Base-by-base conservation (phyloP, 352 stramenopile genomes). In the Globisporangium yorkense region DNA sequence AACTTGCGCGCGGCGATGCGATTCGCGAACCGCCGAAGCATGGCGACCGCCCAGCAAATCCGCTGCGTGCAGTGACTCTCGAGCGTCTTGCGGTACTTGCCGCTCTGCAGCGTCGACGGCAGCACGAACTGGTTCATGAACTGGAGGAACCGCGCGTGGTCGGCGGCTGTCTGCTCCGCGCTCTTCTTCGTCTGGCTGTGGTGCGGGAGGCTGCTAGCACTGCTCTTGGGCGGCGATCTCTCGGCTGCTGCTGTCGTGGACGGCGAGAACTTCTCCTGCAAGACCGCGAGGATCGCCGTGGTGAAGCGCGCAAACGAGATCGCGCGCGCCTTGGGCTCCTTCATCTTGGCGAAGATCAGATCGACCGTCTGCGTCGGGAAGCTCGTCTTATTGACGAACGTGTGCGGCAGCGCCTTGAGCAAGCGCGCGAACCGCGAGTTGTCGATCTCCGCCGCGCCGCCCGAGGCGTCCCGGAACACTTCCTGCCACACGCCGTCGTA, bases 101-200 rank as follows among this genome's bases (percentile, higher is more conserved):
- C 76, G 39, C 71, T 74, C 16, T 84, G 67, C 37, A 88, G 66
- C 0, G 72, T 73, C 7, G 75, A 87, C 4, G 72, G 72, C 18
- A 90, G 67, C 31, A 88, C 74, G 46, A 77, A 90, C 15, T 76
- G 64, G 37, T 82, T 72, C 80, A 90, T 84, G 51, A 90, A 88
- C 5, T 61, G 63, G 20, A 90, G 72, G 47, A 72, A 88, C 1
- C 57, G 62, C 15, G 67, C 59, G 27, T 77, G 55, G 47, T 82
- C 71, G 15, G 37, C 58, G 15, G 52, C 59, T 47, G 20, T 16
- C 10, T 39, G 24, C 47, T 52, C 29, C 16, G 51, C 3, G 13
- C 24, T 53, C 48, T 4, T 5, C 16, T 8, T 18, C 39, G 16
- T 4, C n/a, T 40, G 48, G 24, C 12, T 18, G 20, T 27, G 48